Conservation (phyloP, 805 yeast species). For the Yamadazyma kitorensis region DNA sequence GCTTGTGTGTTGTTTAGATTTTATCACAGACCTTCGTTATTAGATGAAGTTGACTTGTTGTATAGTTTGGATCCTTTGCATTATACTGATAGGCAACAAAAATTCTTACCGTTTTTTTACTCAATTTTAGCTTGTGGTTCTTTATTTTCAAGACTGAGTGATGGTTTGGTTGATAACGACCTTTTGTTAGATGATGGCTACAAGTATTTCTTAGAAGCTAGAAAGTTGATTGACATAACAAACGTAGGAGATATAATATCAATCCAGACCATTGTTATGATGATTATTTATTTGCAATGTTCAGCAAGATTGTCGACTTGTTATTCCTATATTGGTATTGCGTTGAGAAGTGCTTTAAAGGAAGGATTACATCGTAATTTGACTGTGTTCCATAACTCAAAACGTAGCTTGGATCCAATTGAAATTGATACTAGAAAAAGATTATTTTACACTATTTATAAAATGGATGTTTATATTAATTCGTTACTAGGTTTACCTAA, state of each 20-base stretch:
- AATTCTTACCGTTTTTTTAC: constrained; percentile 76
- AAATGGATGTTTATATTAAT: constrained; percentile 86
- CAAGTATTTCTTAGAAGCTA: constrained; percentile 74
- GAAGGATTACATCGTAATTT: constrained; percentile 82
- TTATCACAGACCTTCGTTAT: constrained; percentile 79
- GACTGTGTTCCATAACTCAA: constrained; percentile 40
- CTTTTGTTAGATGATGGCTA: constrained; percentile 72
- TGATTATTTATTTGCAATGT: constrained; percentile 81
- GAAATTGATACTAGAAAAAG: constrained; percentile 82
- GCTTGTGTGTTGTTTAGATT: constrained; percentile 85
- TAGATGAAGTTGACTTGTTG: constrained; percentile 68
- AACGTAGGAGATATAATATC: constrained; percentile 80
- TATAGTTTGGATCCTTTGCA: constrained; percentile 73
- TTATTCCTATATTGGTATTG: constrained; percentile 87
- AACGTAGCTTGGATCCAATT: constrained; percentile 63
- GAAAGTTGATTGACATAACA: constrained; percentile 75
- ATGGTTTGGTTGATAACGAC: constrained; percentile 23
- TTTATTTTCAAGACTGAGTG: constrained; percentile 53
- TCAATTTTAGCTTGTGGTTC: constrained; percentile 90
- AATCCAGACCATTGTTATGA: constrained; percentile 83
- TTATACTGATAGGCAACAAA: constrained; percentile 69
- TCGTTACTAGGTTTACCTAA: constrained; percentile 85
- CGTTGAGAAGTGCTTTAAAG: constrained; percentile 74
- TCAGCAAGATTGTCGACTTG: constrained; percentile 85
- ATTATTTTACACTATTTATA: constrained; percentile 84